Base-by-base conservation (phyloP, 2,329 filamentous ascomycete genomes). In the Scedosporium dehoogii region DNA sequence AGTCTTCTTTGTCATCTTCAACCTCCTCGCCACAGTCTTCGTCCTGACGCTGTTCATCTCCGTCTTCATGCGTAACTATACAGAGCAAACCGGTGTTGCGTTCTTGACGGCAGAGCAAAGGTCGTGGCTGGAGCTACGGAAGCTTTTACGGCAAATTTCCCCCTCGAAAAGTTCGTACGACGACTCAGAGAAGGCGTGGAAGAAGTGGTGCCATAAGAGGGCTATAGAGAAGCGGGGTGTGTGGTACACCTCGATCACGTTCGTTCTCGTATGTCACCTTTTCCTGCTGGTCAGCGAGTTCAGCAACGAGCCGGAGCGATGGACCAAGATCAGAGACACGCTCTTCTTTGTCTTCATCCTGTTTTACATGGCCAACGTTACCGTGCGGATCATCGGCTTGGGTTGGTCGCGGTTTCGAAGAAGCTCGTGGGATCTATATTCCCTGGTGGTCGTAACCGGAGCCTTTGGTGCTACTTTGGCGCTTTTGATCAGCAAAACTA, bases 1-100 rank as follows among this genome's bases (percentile, higher is more conserved):
- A 0, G 74, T 97, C 42, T 99, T 97, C 79, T 97, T 99, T 72
- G 85, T 99, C 62, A 81, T 93, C 4, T 99, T 97, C 85, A 99
- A 99, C 75, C 84, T 99, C 72, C 82, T 99, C 69, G 92, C 92
- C 38, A 94, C 94, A 0, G 93, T 99, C 66, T 99, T 99, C 75
- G 89, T 99, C 65, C 81, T 99, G 71, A 99, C 94, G 1, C 79
- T 99, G 71, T 99, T 99, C 74, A 96, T 99, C 58, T 97, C 94
- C 63, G 94, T 99, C 65, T 99, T 99, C 74, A 99, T 99, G 94
- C 91, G 94, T 65, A 99, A 97, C 73, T 99, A 99, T 75, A 99
- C 94, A 0, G 94, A 99, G 75, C 92, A 97, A 75, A 99, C 94
- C 0, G 94, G 94, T 1, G 94, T 99, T 53, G 94, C 94, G 2